phyloP scores from a whole-genome alignment of 495 filamentous ascomycete genomes.

The Talaromyces proteolyticus region DNA sequence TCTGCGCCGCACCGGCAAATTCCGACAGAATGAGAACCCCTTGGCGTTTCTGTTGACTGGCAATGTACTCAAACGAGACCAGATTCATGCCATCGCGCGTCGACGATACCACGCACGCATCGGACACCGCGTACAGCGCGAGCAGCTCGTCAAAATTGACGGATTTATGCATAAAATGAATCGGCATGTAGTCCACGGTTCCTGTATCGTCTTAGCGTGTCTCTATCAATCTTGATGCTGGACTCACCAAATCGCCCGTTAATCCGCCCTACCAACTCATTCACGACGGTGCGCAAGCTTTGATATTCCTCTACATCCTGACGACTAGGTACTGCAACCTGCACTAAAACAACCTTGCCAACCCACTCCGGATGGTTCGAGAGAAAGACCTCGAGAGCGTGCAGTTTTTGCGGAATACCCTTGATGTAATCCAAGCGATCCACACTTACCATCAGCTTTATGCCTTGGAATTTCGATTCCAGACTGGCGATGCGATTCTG shows the following conservation, averaged over 20 bases:
- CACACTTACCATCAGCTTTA: slow-evolving; percentile 94
- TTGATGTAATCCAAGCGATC: slow-evolving; percentile 98
- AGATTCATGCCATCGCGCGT: slow-evolving; percentile 99
- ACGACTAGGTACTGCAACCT: slow-evolving; percentile 89
- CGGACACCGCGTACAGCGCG: slow-evolving; percentile 87
- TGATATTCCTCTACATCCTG: slow-evolving; percentile 98
- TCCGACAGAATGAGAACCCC: slow-evolving; percentile 91
- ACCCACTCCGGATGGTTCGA: slow-evolving; percentile 97
- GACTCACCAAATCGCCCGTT: slow-evolving; percentile 80
- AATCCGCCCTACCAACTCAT: slow-evolving; percentile 90
- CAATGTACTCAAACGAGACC: slow-evolving; percentile 98
- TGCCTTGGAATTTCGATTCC: slow-evolving; percentile 87
- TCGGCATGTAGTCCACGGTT: slow-evolving; percentile 95
- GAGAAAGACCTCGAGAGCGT: slow-evolving; percentile 92
- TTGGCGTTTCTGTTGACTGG: slow-evolving; percentile 80
- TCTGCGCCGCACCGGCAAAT: slow-evolving; percentile 91
- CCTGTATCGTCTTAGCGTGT: slow-evolving; percentile 35
- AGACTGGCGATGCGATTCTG: slow-evolving; percentile 81
- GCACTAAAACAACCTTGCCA: slow-evolving; percentile 94
- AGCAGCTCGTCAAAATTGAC: slow-evolving; percentile 90
- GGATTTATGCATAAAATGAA: slow-evolving; percentile 95
- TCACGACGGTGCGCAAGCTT: slow-evolving; percentile 87
- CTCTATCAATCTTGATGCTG: background rate
- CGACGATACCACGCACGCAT: slow-evolving; percentile 90
- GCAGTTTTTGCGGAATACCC: slow-evolving; percentile 93